Evolutionary conservation across 2,329 filamentous ascomycete species (phyloP).

Genomic region (Volutella citrinella): DNA sequence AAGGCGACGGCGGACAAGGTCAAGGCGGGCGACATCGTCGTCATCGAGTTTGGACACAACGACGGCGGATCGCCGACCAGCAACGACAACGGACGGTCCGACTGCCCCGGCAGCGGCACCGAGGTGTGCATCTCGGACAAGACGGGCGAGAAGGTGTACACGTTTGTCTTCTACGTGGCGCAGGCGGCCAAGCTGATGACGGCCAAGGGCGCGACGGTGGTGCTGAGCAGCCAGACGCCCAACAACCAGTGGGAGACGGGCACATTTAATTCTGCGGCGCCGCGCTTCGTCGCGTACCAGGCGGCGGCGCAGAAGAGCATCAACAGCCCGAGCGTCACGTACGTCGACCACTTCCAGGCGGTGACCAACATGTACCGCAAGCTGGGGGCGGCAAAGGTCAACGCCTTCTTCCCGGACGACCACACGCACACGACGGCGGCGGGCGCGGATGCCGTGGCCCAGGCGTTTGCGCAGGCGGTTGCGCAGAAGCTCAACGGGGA

Average conservation of each 20-base stretch:
- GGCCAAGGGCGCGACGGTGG: constrained; percentile 57
- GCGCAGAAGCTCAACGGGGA: constrained; percentile 27
- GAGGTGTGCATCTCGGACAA: constrained; percentile 45
- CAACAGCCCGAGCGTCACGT: constrained; percentile 42
- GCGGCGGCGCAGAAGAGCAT: constrained; percentile 36
- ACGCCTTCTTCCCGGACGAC: constrained; percentile 54
- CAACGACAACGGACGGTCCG: constrained; percentile 60
- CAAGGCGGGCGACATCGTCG: constrained; percentile 58
- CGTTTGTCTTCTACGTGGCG: constrained; percentile 58
- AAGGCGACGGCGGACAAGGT: constrained; percentile 51
- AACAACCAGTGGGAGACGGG: constrained; percentile 60
- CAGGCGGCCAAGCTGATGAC: constrained; percentile 53
- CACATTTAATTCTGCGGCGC: constrained; percentile 42
- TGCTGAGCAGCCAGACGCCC: constrained; percentile 55
- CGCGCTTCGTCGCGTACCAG: constrained; percentile 56
- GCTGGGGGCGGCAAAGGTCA: constrained; percentile 47
- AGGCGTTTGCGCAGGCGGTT: constrained; percentile 46
- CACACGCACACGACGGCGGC: constrained; percentile 60
- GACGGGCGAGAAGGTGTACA: constrained; percentile 51
- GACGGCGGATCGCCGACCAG: constrained; percentile 56
- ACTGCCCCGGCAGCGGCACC: constrained; percentile 52
- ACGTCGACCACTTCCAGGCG: constrained; percentile 60
- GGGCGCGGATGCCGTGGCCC: constrained; percentile 54
- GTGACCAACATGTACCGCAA: constrained; percentile 50
- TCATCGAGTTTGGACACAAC: constrained; percentile 73